Conservation (phyloP, 257 asterid genomes). For the Pogostemon cablin region DNA sequence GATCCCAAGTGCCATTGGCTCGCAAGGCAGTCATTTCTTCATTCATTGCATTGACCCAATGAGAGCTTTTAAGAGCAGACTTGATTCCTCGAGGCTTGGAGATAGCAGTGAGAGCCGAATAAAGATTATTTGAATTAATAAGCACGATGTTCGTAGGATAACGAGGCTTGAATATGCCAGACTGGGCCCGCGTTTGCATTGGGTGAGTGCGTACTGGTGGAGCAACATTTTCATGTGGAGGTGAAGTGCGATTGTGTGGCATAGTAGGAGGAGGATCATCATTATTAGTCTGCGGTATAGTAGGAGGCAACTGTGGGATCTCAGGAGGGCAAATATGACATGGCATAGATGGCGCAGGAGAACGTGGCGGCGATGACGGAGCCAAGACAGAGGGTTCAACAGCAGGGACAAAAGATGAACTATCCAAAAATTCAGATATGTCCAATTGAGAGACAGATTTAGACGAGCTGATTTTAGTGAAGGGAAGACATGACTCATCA, state of each 20-base stretch:
- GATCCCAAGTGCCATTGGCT: neutral
- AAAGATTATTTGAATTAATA: too few relatives aligned
- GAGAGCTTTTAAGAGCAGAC: neutral
- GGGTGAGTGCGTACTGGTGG: too few relatives aligned
- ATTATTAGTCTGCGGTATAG: too few relatives aligned
- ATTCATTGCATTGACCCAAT: neutral
- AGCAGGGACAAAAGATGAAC: neutral
- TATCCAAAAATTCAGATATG: neutral
- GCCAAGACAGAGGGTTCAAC: neutral
- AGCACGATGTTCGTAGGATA: too few relatives aligned
- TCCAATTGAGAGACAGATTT: neutral
- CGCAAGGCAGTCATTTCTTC: neutral
- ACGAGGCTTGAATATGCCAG: too few relatives aligned
- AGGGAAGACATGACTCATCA: neutral
- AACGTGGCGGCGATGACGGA: neutral
- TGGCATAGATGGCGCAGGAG: neutral
- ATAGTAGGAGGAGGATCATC: too few relatives aligned
- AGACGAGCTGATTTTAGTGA: neutral
- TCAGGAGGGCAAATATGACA: neutral
- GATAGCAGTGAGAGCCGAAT: too few relatives aligned
- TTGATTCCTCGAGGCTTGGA: neutral
- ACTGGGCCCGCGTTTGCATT: too few relatives aligned
- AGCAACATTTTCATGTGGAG: too few relatives aligned
- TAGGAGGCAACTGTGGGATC: too few relatives aligned
- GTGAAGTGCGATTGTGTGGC: too few relatives aligned